Conservation (phyloP, 2,329 filamentous ascomycete genomes). For the Sporothrix globosa region DNA sequence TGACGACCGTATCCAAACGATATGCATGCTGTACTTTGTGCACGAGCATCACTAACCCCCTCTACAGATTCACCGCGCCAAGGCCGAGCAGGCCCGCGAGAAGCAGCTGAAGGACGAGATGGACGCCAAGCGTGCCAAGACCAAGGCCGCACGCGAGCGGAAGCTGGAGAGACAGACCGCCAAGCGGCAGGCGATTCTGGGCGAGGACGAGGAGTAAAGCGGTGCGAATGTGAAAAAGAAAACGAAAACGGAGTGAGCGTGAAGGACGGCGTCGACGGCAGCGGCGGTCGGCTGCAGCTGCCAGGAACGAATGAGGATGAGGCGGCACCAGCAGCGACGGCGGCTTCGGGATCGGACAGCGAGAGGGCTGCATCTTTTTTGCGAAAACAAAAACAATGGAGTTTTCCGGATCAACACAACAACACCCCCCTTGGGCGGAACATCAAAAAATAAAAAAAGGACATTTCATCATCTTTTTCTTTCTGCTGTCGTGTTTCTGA, state of each 20-base stretch:
- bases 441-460: constrained; percentile 28
- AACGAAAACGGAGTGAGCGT: constrained; percentile 2
- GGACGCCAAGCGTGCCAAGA: constrained; percentile 99
- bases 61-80: constrained; percentile 97
- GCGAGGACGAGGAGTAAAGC: constrained; percentile 62
- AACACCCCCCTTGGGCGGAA: constrained; percentile 22
- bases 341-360: constrained; percentile 16
- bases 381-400: constrained; percentile 31
- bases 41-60: not conserved
- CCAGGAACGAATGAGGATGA: not conserved
- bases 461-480: constrained; percentile 29
- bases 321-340: constrained; percentile 16
- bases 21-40: not conserved
- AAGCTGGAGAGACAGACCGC: constrained; percentile 87
- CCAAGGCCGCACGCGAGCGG: constrained; percentile 99
- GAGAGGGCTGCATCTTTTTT: constrained; percentile 27
- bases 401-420: constrained; percentile 30
- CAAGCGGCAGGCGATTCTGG: constrained; percentile 87
- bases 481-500: constrained; percentile 29
- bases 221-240: constrained; percentile 3
- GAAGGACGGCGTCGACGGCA: constrained; percentile 33
- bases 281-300: not conserved
- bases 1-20: constrained; percentile 42
- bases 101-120: constrained; percentile 97
- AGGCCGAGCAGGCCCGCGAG: constrained; percentile 99